These are phyloP conservation scores for Chlorella sp. DNA, from an alignment of 139 green algal genomes.

Conservation along the genomic window DNA sequence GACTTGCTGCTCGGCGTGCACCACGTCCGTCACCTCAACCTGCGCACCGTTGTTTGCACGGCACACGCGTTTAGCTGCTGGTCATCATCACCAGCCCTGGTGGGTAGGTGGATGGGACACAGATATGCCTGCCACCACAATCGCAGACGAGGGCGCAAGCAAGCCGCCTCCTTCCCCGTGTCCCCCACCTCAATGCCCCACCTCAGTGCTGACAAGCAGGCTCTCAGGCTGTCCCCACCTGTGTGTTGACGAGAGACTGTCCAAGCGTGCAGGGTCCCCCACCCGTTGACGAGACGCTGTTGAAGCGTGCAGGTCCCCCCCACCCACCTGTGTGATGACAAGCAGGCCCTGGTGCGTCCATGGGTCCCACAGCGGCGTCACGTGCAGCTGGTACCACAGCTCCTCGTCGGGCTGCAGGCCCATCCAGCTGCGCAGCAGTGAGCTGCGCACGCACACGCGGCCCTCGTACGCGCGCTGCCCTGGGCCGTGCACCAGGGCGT, in stretches of 20 bases:
- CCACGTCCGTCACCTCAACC: conserved; percentile 9
- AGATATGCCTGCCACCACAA: neutral
- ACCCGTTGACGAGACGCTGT: neutral
- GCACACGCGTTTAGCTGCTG: neutral
- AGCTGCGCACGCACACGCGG: neutral
- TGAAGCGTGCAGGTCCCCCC: neutral
- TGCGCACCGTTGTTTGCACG: neutral
- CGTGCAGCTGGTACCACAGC: neutral
- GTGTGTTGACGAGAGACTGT: neutral
- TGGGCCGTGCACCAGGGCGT: neutral
- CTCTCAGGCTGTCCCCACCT: neutral
- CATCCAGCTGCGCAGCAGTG: neutral
- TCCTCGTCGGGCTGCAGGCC: neutral
- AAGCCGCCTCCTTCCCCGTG: neutral
- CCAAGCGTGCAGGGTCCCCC: neutral
- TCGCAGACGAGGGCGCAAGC: neutral
- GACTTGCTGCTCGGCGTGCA: conserved; percentile 7
- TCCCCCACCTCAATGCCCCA: neutral
- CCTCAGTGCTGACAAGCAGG: neutral
- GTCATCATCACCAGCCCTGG: neutral
- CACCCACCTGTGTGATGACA: neutral
- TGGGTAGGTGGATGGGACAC: neutral
- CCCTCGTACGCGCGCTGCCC: neutral
- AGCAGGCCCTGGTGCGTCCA: neutral
- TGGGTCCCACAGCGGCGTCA: neutral